A percentile compares a stretch with the other conserved stretches of the same genome.
Conservation (phyloP, 306 rosid species). For the Aeschynomene evenia region DNA sequence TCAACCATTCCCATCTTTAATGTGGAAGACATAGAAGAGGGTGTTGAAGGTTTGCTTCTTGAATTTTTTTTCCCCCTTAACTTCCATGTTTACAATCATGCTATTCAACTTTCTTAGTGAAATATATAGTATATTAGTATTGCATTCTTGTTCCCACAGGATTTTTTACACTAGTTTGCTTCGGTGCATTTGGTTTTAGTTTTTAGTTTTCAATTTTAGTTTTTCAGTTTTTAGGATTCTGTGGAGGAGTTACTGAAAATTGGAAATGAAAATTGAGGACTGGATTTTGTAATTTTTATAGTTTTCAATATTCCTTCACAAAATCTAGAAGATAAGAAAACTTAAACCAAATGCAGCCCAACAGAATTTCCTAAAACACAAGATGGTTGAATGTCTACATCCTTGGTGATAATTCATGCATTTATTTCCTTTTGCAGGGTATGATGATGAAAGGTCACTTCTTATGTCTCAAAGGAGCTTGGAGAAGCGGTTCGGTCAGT, state of each 20-base stretch:
- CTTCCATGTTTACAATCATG: neutral
- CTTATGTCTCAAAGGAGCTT: constrained; percentile 91
- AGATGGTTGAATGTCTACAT: neutral
- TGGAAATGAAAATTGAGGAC: no score
- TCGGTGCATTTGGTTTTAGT: no score
- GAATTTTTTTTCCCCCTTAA: neutral
- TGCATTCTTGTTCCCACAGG: neutral
- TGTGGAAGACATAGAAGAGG: constrained; percentile 97
- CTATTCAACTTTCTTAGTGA: neutral
- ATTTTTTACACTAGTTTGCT: neutral
- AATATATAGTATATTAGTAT: neutral
- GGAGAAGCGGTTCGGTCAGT: constrained; percentile 98
- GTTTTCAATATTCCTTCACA: no score
- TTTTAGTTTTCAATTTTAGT: no score
- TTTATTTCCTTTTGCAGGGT: constrained; percentile 52
- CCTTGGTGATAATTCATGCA: neutral
- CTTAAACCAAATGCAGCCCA: neutral
- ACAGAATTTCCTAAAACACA: neutral
- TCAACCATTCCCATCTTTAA: constrained; percentile 90
- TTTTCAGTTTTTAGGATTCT: no score
- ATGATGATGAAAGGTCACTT: constrained; percentile 90
- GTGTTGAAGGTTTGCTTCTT: constrained; percentile 76
- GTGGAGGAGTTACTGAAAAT: no score
- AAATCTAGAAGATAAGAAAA: no score
- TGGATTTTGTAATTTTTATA: no score